phyloP scores from a whole-genome alignment of 2,329 filamentous ascomycete genomes.

The Aspergillus sp. region DNA sequence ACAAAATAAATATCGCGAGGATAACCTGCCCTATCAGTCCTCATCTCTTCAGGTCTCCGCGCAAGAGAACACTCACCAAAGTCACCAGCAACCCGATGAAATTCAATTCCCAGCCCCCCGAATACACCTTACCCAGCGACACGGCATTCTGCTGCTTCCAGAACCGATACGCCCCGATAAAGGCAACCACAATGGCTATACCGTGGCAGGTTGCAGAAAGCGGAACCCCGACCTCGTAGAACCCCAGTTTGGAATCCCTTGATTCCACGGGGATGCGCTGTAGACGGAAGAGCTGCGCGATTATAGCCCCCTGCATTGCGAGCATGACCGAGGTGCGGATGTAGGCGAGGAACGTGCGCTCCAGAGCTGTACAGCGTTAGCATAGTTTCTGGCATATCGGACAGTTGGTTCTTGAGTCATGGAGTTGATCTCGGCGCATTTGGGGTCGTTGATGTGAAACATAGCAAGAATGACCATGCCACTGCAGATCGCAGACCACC shows the following conservation, averaged over 20 bases:
- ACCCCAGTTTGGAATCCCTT: conserved; percentile 45
- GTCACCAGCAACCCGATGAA: conserved; percentile 38
- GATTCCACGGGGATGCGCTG: conserved; percentile 23
- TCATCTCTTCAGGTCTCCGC: neutral
- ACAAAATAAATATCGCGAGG: conserved; percentile 9
- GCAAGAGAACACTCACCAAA: conserved; percentile 35
- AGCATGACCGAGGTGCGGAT: conserved; percentile 61
- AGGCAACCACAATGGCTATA: conserved; percentile 42
- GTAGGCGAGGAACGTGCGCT: conserved; percentile 66
- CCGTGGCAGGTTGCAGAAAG: conserved; percentile 41
- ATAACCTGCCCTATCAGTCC: conserved; percentile 6
- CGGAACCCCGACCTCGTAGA: conserved; percentile 52
- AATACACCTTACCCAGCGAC: conserved; percentile 46
- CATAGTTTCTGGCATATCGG: too few species aligned
- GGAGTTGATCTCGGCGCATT: too few species aligned
- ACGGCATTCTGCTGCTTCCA: conserved; percentile 54
- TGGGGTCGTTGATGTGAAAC: too few species aligned
- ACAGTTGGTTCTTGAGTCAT: too few species aligned
- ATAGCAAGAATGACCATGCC: too few species aligned
- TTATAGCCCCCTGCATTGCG: conserved; percentile 55
- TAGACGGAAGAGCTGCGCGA: conserved; percentile 59
- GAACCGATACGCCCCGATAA: conserved; percentile 50
- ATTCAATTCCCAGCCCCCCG: conserved; percentile 51
- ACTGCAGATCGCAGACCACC: conserved; percentile 1
- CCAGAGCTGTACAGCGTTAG: conserved; percentile 47